These are phyloP conservation scores for Globisporangium emineosum DNA, from an alignment of 352 stramenopile species.

Conservation along the genomic window DNA sequence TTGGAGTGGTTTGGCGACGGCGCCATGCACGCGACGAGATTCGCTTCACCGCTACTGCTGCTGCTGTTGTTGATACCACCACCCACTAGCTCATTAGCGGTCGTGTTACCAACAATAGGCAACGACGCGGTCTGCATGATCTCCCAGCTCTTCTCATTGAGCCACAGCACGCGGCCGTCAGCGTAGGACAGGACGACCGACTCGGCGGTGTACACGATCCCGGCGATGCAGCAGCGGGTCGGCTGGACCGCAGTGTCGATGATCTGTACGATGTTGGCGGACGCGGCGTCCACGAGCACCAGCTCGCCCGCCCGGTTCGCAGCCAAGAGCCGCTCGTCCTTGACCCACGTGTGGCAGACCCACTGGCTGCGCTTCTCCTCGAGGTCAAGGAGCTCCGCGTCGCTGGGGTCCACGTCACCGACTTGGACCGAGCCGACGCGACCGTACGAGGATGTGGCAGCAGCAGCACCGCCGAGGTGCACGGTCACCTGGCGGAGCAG, in stretches of 20 bases:
- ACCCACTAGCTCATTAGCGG: not conserved
- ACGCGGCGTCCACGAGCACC: conserved; percentile 39
- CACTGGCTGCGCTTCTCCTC: conserved; percentile 49
- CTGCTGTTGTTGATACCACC: not conserved
- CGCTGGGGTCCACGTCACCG: not conserved
- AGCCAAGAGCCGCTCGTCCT: conserved; percentile 38
- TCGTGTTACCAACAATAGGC: conserved; percentile 13
- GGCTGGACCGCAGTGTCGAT: conserved; percentile 32
- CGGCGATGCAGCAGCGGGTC: conserved; percentile 36
- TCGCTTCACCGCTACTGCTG: not conserved
- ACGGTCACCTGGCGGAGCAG: conserved; percentile 29
- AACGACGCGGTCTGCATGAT: conserved; percentile 36
- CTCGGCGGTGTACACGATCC: conserved; percentile 52
- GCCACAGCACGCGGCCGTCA: conserved; percentile 48
- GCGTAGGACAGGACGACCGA: conserved; percentile 47
- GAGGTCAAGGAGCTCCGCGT: conserved; percentile 29
- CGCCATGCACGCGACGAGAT: conserved; percentile 35
- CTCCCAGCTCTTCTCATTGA: conserved; percentile 40
- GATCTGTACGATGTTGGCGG: conserved; percentile 27
- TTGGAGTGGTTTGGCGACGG: conserved; percentile 52
- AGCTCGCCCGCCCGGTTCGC: conserved; percentile 56
- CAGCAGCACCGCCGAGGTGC: not conserved
- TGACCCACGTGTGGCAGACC: conserved; percentile 59
- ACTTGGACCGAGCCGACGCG: not conserved
- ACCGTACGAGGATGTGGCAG: not conserved